Evolutionary conservation across 345 rosid species (phyloP), one percentile per base, ranked within the genome.

Genomic region (Ailanthus altissimus): DNA sequence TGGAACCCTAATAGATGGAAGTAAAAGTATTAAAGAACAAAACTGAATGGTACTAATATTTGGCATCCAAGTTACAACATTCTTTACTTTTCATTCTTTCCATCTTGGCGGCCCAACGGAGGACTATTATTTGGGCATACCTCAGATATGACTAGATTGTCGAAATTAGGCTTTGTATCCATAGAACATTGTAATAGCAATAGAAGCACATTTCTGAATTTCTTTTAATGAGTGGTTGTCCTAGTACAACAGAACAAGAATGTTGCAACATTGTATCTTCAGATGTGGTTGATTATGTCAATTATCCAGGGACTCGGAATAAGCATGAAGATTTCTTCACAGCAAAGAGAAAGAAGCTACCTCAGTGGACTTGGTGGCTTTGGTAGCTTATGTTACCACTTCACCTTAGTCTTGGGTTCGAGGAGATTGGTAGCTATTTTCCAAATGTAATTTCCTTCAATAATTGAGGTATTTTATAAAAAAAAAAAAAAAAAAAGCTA

Each of bases 401-500:
- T n/a, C n/a, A n/a, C n/a, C n/a, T n/a, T n/a, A n/a, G n/a, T n/a
- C n/a, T n/a, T n/a, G n/a, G n/a, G n/a, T n/a, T n/a, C n/a, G n/a
- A n/a, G n/a, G n/a, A n/a, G n/a, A n/a, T n/a, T n/a, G n/a, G n/a
- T n/a, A n/a, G n/a, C n/a, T n/a, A n/a, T n/a, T n/a, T n/a, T n/a
- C n/a, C n/a, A n/a, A n/a, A n/a, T n/a, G n/a, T n/a, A n/a, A n/a
- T n/a, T n/a, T n/a, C n/a, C n/a, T n/a, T n/a, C n/a, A n/a, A n/a
- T n/a, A n/a, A n/a, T n/a, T n/a, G n/a, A n/a, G n/a, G n/a, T n/a
- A n/a, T n/a, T n/a, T n/a, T n/a, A n/a, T n/a, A n/a, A n/a, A n/a
- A n/a, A n/a, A n/a, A n/a, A 71, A 91, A 86, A 88, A 89, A 91
- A 79, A 79, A 83, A 72, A 89, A 78, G 72, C 87, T 94, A 70